These are phyloP conservation scores for Kazachstania sp. DNA, from an alignment of 1,139 yeast species.

Conservation along the genomic window DNA sequence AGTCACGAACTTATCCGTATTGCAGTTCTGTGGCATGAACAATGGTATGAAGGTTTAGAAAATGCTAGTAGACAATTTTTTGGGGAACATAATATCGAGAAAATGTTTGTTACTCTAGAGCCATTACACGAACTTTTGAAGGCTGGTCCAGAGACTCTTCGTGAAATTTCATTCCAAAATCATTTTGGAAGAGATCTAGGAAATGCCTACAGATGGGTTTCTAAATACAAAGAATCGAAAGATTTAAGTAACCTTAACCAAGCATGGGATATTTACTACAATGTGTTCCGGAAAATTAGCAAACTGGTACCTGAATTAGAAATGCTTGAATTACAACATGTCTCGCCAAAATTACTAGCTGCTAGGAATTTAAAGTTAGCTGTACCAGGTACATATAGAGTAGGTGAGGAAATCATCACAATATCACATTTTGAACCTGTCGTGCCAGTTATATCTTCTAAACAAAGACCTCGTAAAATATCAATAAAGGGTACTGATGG, in stretches of 20 bases:
- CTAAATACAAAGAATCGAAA: conserved; percentile 72
- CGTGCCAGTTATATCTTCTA: conserved; percentile 83
- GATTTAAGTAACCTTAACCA: conserved; percentile 87
- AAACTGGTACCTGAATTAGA: conserved; percentile 84
- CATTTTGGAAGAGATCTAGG: conserved; percentile 89
- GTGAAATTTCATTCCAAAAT: conserved; percentile 88
- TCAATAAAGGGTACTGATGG: conserved; percentile 85
- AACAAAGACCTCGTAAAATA: conserved; percentile 87
- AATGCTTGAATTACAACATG: conserved; percentile 82
- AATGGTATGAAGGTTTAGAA: conserved; percentile 96
- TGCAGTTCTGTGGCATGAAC: conserved; percentile 95
- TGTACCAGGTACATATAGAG: conserved; percentile 85
- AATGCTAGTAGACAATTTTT: conserved; percentile 92
- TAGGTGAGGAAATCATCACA: conserved; percentile 71
- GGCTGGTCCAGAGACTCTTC: conserved; percentile 82
- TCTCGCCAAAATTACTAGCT: conserved; percentile 78
- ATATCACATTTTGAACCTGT: conserved; percentile 74
- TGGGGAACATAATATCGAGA: conserved; percentile 90
- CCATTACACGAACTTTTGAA: conserved; percentile 79
- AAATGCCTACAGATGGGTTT: conserved; percentile 91
- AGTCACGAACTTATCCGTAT: conserved; percentile 88
- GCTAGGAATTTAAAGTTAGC: conserved; percentile 80
- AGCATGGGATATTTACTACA: conserved; percentile 96
- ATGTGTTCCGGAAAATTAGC: conserved; percentile 83
- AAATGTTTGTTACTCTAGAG: conserved; percentile 85